Base-by-base conservation (phyloP, 805 yeast species). In the Wickerhamomyces bisporus region DNA sequence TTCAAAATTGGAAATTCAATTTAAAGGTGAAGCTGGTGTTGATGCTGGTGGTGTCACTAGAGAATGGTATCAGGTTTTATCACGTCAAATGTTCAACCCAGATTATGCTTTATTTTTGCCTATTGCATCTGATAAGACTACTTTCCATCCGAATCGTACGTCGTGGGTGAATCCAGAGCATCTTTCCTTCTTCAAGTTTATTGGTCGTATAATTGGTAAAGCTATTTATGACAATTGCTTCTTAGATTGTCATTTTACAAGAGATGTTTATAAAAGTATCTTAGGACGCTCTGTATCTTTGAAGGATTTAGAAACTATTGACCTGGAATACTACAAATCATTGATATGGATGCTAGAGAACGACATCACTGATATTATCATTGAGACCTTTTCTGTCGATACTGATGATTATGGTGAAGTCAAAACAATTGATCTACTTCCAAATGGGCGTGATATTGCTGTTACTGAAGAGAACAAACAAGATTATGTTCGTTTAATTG, bases 41-140 rank as follows among this genome's bases (percentile, higher is more conserved):
- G 99, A 93, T 68, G 98, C 96, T 3, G 99, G 99, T 49, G 99
- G 99, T 29, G 81, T 93, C 13, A 86, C 97, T 0, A 71, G 99
- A 53, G 99, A 93, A 59, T 93, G 98, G 98, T 89, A 82, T 54
- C 97, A 89, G 57, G 95, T 89, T 5, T 62, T 93, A 33, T 80
- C 96, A 0, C 71, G 96, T 44, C 97, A 91, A 58, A 89, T 93
- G 86, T 87, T 93, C 64, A 88, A 91, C 57, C 94, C 98, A 0
- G 95, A 87, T 53, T 88, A 88, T 64, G 97, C 96, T 0, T 65
- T 93, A 44, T 93, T 91, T 57, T 70, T 83, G 1, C 96, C 98
- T 0, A 95, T 88, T 31, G 85, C 95, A 0, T 77, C 95, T 7
- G 98, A 91, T 53, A 81, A 81, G 46, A 86, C 96, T 0, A 87